phyloP scores from a whole-genome alignment of 345 rosid genomes.

The Turritis glabra region DNA sequence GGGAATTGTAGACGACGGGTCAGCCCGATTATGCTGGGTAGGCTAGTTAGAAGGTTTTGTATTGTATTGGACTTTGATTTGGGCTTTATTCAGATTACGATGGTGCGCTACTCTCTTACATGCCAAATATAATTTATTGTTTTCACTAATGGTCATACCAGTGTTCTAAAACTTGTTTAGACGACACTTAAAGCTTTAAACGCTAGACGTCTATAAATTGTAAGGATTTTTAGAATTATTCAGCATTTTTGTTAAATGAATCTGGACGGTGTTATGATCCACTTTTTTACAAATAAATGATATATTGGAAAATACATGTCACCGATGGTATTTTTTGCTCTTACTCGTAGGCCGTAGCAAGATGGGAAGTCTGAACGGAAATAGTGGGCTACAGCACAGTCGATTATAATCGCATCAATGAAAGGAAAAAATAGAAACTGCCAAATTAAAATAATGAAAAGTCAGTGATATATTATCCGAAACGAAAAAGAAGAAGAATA shows the following conservation, averaged over 20 bases:
- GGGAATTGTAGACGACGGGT: conserved; percentile 60
- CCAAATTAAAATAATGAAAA: neutral
- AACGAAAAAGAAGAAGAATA: neutral
- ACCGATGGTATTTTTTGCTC: too few species aligned
- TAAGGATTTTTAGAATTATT: too few species aligned
- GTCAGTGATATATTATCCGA: neutral
- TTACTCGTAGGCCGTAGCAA: neutral
- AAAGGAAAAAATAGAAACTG: neutral
- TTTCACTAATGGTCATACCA: too few species aligned
- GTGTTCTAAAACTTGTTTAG: too few species aligned
- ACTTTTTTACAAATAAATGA: too few species aligned
- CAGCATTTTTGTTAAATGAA: too few species aligned
- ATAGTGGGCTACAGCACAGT: neutral
- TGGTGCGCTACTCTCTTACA: neutral
- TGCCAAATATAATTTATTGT: too few species aligned
- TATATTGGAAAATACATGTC: too few species aligned
- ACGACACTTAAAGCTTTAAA: too few species aligned
- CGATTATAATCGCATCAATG: neutral
- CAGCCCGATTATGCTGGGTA: conserved; percentile 48
- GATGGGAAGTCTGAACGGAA: neutral
- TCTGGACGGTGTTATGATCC: too few species aligned
- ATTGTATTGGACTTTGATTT: conserved; percentile 49
- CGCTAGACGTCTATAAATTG: too few species aligned
- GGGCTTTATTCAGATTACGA: conserved; percentile 45
- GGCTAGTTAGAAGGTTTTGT: conserved; percentile 53